A percentile compares a stretch with the other conserved stretches of the same genome.
Evolutionary conservation across 2,329 filamentous ascomycete genomes (phyloP).

Genomic region (Exophiala lecanii-corni): DNA sequence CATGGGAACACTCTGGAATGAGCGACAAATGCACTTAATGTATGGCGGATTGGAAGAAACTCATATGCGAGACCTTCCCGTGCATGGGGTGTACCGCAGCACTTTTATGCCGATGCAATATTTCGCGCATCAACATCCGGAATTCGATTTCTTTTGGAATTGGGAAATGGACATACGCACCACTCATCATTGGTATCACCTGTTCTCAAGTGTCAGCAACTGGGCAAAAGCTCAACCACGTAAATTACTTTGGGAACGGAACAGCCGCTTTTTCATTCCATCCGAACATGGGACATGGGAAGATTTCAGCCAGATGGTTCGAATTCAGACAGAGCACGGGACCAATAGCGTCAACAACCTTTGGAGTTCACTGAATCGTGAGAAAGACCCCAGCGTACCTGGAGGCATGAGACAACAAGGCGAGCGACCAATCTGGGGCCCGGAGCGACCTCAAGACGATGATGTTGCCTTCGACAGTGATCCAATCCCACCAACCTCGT

Average conservation of each 20-base stretch:
- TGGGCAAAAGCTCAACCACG: constrained; percentile 71
- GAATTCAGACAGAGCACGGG: constrained; percentile 69
- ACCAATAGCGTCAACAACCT: constrained; percentile 62
- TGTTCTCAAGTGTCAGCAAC: constrained; percentile 63
- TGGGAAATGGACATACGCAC: constrained; percentile 95
- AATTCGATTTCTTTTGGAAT: constrained; percentile 90
- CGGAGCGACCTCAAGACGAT: constrained; percentile 58
- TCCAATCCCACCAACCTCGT: constrained; percentile 68
- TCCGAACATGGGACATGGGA: constrained; percentile 73
- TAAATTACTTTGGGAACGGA: constrained; percentile 78
- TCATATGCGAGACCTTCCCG: constrained; percentile 65
- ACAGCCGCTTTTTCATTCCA: constrained; percentile 71
- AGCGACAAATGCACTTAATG: constrained; percentile 83
- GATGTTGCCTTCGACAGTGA: constrained; percentile 67
- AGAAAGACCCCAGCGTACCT: constrained; percentile 26
- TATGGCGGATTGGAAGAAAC: constrained; percentile 84
- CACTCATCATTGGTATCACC: constrained; percentile 77
- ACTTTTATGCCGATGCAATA: constrained; percentile 93
- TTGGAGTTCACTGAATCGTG: constrained; percentile 51
- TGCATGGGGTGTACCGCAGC: constrained; percentile 89
- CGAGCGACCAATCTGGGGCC: constrained; percentile 76
- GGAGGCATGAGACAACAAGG: constrained; percentile 34
- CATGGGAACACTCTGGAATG: constrained; percentile 87
- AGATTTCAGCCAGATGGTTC: constrained; percentile 72
- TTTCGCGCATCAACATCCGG: constrained; percentile 81